A percentile compares a stretch with the other conserved stretches of the same genome.
Conservation (phyloP, 2,329 filamentous ascomycete species). For the Drechmeria coniospora region DNA sequence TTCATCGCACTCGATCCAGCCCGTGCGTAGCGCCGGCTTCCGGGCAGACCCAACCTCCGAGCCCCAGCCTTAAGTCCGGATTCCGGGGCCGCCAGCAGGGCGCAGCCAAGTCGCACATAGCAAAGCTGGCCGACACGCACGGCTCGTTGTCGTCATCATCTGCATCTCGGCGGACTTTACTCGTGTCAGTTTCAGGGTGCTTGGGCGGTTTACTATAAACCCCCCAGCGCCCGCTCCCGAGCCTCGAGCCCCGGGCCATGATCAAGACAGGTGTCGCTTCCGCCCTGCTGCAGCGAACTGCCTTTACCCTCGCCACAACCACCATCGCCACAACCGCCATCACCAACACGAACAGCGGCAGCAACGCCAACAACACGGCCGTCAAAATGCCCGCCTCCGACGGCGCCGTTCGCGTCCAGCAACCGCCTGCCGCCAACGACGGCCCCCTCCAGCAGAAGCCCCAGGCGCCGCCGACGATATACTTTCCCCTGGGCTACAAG, state of each 20-base stretch:
- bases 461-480: conserved; percentile 19
- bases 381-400: conserved; percentile 20
- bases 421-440: conserved; percentile 8
- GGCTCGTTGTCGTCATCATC: no score
- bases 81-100: no score
- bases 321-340: not conserved
- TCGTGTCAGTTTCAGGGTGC: not conserved
- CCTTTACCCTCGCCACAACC: conserved; percentile 17
- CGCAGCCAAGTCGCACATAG: no score
- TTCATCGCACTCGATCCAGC: not conserved
- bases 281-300: conserved; percentile 25
- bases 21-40: conserved; percentile 4
- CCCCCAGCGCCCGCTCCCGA: conserved; percentile 2
- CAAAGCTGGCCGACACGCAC: not conserved
- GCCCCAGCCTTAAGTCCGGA: conserved; percentile 6
- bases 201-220: conserved; percentile 1
- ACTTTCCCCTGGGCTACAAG: conserved; percentile 82
- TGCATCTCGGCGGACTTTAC: no score
- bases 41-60: conserved; percentile 8
- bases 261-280: conserved; percentile 26
- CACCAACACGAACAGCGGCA: not conserved
- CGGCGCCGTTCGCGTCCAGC: conserved; percentile 10
- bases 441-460: conserved; percentile 13
- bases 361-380: not conserved
- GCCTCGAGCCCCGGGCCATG: conserved; percentile 22